phyloP scores from a whole-genome alignment of 768 basidiomycete species.

The Leccinum sublutescens region DNA sequence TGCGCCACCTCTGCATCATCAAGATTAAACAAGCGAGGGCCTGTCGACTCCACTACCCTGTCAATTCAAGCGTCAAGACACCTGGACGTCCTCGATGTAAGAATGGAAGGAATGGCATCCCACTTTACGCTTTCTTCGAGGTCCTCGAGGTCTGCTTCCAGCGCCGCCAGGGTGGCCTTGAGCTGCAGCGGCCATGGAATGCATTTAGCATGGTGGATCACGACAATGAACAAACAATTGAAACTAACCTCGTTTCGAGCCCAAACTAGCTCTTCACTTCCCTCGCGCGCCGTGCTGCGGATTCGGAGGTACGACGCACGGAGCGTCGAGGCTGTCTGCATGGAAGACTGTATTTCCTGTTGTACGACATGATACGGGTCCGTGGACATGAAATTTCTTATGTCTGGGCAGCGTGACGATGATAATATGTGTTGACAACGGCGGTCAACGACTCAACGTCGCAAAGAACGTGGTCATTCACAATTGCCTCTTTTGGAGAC shows the following conservation, averaged over 20 bases:
- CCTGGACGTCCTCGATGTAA: neutral
- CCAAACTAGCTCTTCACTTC: conserved; percentile 79
- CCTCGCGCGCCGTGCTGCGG: conserved; percentile 66
- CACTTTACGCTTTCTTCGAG: conserved; percentile 93
- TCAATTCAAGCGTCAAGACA: conserved; percentile 8
- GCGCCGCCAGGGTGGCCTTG: conserved; percentile 67
- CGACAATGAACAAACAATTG: neutral
- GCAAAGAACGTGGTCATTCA: neutral
- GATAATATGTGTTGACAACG: neutral
- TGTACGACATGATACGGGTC: conserved; percentile 90
- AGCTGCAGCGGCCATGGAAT: conserved; percentile 43
- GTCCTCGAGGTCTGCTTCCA: conserved; percentile 89
- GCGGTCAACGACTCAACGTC: neutral
- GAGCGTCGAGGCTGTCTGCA: conserved; percentile 69
- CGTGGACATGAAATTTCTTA: conserved; percentile 48
- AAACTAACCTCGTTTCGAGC: conserved; percentile 67
- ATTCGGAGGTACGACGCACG: conserved; percentile 78
- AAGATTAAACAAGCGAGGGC: conserved; percentile 81
- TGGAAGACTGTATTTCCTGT: conserved; percentile 74
- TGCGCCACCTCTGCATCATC: conserved; percentile 72
- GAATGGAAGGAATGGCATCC: conserved; percentile 18
- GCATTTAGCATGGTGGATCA: neutral
- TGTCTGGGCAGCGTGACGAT: neutral
- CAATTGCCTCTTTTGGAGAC: neutral
- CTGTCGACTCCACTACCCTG: conserved; percentile 86